Conservation (phyloP, 202 grass and related monocot genomes). For the Eragrostis tef region DNA sequence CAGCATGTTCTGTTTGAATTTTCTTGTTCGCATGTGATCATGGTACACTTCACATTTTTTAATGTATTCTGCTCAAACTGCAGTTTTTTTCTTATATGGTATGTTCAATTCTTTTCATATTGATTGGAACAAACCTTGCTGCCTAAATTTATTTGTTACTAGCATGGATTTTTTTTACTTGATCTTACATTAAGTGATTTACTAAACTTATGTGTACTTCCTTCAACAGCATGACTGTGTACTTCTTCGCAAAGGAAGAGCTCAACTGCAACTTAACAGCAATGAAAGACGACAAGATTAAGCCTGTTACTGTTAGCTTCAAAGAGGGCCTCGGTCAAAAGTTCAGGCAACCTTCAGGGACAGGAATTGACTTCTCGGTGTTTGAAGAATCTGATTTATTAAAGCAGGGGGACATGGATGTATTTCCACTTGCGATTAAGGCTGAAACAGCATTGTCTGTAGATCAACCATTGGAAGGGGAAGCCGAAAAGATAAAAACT, state of each 20-base stretch:
- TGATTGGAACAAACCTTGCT: neutral
- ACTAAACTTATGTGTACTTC: slow-evolving; percentile 38
- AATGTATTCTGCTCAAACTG: slow-evolving; percentile 15
- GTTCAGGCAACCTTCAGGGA: slow-evolving; percentile 87
- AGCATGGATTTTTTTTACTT: slow-evolving; percentile 14
- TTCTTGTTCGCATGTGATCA: neutral
- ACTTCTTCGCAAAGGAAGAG: slow-evolving; percentile 91
- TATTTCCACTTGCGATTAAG: slow-evolving; percentile 90
- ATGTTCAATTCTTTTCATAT: neutral
- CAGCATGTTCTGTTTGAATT: neutral
- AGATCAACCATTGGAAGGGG: slow-evolving; percentile 53
- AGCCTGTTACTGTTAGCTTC: slow-evolving; percentile 80
- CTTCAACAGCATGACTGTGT: slow-evolving; percentile 81
- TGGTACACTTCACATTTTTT: neutral
- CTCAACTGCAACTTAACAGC: slow-evolving; percentile 69
- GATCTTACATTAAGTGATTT: slow-evolving; percentile 12
- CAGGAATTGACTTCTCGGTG: slow-evolving; percentile 75
- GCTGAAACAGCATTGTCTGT: slow-evolving; percentile 67
- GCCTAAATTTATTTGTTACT: neutral
- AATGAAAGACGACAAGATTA: slow-evolving; percentile 62
- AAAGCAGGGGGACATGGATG: slow-evolving; percentile 66
- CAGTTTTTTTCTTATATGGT: slow-evolving; percentile 20
- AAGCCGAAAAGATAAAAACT: slow-evolving; percentile 56
- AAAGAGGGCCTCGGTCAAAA: slow-evolving; percentile 92
- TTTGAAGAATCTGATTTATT: slow-evolving; percentile 73